Conservation (phyloP, 306 rosid genomes). For the Delonix regia region DNA sequence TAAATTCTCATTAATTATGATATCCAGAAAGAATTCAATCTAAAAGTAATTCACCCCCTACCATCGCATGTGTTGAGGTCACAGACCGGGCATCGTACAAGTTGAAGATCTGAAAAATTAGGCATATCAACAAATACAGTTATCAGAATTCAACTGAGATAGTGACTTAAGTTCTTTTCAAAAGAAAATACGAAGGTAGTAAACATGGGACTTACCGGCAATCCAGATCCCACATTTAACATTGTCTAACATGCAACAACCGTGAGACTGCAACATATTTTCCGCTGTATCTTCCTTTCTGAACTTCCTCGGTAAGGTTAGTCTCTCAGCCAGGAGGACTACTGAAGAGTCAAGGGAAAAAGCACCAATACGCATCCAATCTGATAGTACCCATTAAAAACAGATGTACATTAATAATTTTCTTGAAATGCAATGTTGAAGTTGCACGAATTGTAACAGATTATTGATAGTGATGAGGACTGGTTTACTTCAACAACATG, state of each 20-base stretch:
- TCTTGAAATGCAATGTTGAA: slow-evolving; percentile 6
- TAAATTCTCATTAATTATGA: background rate
- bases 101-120: slow-evolving; percentile 86
- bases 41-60: slow-evolving; percentile 25
- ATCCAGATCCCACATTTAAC: slow-evolving; percentile 91
- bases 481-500: slow-evolving; percentile 22
- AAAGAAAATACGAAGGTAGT: slow-evolving; percentile 4
- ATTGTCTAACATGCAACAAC: slow-evolving; percentile 71
- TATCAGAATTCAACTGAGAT: slow-evolving; percentile 6
- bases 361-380: slow-evolving; percentile 98
- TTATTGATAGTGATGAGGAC: background rate
- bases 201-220: slow-evolving; percentile 63
- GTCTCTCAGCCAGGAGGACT: slow-evolving; percentile 71
- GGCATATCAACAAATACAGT: slow-evolving; percentile 28
- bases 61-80: slow-evolving; percentile 97
- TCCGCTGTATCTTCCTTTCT: slow-evolving; percentile 47
- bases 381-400: slow-evolving; percentile 46
- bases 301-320: slow-evolving; percentile 47
- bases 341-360: slow-evolving; percentile 73
- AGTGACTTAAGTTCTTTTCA: slow-evolving; percentile 22
- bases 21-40: background rate
- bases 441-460: slow-evolving; percentile 7
- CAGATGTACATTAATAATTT: slow-evolving; percentile 17
- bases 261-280: slow-evolving; percentile 61
- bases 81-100: slow-evolving; percentile 95